Conservation (phyloP, 1,139 yeast genomes). For the Taphrina populina region DNA sequence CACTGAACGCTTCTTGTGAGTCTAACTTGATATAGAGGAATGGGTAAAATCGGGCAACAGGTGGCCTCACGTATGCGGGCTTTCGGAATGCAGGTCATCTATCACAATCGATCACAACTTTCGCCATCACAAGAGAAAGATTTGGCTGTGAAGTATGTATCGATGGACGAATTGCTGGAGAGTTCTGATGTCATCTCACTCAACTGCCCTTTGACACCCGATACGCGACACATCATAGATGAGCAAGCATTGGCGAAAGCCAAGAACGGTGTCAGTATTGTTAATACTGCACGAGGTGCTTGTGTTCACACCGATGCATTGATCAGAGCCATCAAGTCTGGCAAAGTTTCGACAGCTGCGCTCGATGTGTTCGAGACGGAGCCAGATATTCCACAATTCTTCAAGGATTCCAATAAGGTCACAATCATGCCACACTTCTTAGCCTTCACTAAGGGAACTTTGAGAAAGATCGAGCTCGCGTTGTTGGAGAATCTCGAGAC, state of each 20-base stretch:
- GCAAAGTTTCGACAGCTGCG: slow-evolving; percentile 70
- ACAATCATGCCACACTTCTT: slow-evolving; percentile 75
- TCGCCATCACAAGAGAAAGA: slow-evolving; percentile 55
- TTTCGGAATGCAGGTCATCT: slow-evolving; percentile 62
- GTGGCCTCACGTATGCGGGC: slow-evolving; percentile 62
- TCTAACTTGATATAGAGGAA: slow-evolving; percentile 48
- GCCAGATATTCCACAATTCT: slow-evolving; percentile 53
- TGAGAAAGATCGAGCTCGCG: slow-evolving; percentile 57
- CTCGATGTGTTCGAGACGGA: slow-evolving; percentile 77
- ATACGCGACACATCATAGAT: slow-evolving; percentile 61
- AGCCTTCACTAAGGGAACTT: slow-evolving; percentile 63
- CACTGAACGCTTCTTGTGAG: not conserved
- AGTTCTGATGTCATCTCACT: slow-evolving; percentile 61
- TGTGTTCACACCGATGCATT: slow-evolving; percentile 63
- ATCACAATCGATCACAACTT: slow-evolving; percentile 60
- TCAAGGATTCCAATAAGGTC: slow-evolving; percentile 49
- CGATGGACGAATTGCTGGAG: slow-evolving; percentile 53
- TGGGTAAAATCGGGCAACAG: slow-evolving; percentile 77
- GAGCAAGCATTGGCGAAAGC: slow-evolving; percentile 55
- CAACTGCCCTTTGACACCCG: slow-evolving; percentile 60
- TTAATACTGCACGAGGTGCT: slow-evolving; percentile 74
- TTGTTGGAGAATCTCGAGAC: slow-evolving; percentile 49
- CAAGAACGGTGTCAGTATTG: slow-evolving; percentile 64
- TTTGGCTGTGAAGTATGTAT: slow-evolving; percentile 54
- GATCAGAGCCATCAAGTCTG: slow-evolving; percentile 58